These are phyloP conservation scores for Linaria vulgaris DNA, from an alignment of 257 asterid species.

Conservation along the genomic window DNA sequence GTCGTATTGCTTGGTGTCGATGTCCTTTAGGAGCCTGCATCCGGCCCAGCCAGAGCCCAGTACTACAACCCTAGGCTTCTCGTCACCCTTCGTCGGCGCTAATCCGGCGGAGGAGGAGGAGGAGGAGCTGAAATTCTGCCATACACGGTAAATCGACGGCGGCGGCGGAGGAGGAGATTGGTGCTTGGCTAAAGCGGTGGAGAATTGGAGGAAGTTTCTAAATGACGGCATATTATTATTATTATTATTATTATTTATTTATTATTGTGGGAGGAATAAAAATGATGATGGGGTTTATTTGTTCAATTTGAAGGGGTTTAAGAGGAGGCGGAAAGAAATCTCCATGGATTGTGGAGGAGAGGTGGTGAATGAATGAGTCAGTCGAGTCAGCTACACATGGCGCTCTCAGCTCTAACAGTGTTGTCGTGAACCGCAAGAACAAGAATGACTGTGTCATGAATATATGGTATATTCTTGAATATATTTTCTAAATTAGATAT, in stretches of 20 bases:
- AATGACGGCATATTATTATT: slow-evolving; percentile 90
- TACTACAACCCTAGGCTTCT: slow-evolving; percentile 92
- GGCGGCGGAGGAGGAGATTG: slow-evolving; percentile 32
- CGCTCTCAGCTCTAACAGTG: background rate
- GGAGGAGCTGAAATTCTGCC: slow-evolving; percentile 50
- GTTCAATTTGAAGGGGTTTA: slow-evolving; percentile 21
- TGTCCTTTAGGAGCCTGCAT: slow-evolving; percentile 83
- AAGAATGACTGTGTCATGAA: background rate
- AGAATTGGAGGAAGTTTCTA: slow-evolving; percentile 60
- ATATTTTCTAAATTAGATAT: too few species aligned
- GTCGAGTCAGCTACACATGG: background rate
- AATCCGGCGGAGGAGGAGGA: slow-evolving; percentile 36
- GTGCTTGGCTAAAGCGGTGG: slow-evolving; percentile 35
- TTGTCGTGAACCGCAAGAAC: slow-evolving; percentile 13
- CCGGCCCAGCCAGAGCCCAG: slow-evolving; percentile 99
- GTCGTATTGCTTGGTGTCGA: slow-evolving; percentile 70
- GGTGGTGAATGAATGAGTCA: background rate
- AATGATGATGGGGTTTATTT: background rate
- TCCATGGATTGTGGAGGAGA: slow-evolving; percentile 28
- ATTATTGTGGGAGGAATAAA: background rate
- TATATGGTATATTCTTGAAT: too few species aligned
- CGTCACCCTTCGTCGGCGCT: slow-evolving; percentile 66
- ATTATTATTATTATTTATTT: too few species aligned
- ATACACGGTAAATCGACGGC: slow-evolving; percentile 45
- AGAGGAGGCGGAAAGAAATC: slow-evolving; percentile 1